Conservation (phyloP, 768 basidiomycete species). For the Trichaptum fuscoviolaceum region DNA sequence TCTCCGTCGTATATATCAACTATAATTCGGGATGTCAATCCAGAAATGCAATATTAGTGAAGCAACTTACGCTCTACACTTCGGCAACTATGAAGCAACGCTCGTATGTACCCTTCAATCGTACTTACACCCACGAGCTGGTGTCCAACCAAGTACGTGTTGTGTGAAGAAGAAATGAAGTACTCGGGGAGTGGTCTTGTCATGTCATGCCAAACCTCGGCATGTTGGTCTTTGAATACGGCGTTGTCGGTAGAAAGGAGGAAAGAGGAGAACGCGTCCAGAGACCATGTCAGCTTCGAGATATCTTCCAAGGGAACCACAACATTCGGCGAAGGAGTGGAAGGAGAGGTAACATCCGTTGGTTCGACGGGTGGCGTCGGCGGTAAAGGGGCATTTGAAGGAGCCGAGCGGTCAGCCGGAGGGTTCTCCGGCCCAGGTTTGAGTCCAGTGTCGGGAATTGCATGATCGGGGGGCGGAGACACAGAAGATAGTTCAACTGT, state of each 20-base stretch:
- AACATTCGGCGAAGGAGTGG: constrained; percentile 11
- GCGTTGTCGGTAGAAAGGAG: constrained; percentile 77
- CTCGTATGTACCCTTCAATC: constrained; percentile 89
- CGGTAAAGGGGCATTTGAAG: constrained; percentile 9
- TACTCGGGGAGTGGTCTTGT: constrained; percentile 83
- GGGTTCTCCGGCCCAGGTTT: constrained; percentile 7
- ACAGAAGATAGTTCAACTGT: constrained; percentile 6
- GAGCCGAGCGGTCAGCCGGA: not conserved
- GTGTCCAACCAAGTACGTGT: constrained; percentile 85
- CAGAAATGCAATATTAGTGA: not conserved
- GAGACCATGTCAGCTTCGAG: constrained; percentile 32
- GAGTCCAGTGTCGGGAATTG: constrained; percentile 9
- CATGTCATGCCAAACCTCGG: constrained; percentile 75
- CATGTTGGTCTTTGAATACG: constrained; percentile 48
- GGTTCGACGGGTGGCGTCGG: constrained; percentile 7
- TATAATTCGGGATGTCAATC: constrained; percentile 26
- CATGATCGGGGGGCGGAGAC: constrained; percentile 7
- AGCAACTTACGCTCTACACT: constrained; percentile 80
- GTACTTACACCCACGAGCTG: constrained; percentile 87
- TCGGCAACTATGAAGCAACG: constrained; percentile 84
- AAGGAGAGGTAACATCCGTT: not conserved
- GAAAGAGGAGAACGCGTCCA: constrained; percentile 72
- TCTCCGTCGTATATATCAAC: constrained; percentile 95
- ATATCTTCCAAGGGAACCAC: constrained; percentile 9
- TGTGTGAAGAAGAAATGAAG: constrained; percentile 85